Percentiles rank a stretch among this genome's conserved stretches.
Conservation (phyloP, 2,329 filamentous ascomycete species). For the Neonectria magnoliae region DNA sequence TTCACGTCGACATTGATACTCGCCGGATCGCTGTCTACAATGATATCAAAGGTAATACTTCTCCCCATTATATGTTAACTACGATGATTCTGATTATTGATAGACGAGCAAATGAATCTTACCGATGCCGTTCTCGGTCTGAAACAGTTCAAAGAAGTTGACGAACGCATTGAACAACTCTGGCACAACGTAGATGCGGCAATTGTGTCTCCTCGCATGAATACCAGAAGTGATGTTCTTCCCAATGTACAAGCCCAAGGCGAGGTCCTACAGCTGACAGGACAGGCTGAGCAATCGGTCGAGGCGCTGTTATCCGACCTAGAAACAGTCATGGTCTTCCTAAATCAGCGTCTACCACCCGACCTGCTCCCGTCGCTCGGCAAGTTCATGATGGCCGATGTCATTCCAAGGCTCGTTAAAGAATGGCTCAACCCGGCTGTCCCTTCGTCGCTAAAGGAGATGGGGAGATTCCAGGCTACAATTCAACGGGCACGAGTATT, state of each 20-base stretch:
- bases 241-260: constrained; percentile 54
- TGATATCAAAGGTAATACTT: constrained; percentile 59
- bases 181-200: constrained; percentile 71
- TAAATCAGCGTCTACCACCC: constrained; percentile 62
- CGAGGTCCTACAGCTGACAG: constrained; percentile 55
- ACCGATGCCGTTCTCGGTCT: constrained; percentile 65
- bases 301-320: constrained; percentile 65
- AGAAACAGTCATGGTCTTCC: constrained; percentile 60
- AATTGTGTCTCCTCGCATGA: constrained; percentile 69
- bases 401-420: constrained; percentile 75
- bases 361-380: constrained; percentile 71
- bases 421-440: constrained; percentile 81
- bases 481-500: constrained; percentile 74
- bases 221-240: constrained; percentile 46
- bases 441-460: constrained; percentile 76
- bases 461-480: constrained; percentile 76
- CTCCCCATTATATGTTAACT: not conserved
- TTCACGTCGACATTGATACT: constrained; percentile 68
- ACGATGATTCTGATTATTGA: constrained; percentile 28
- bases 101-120: constrained; percentile 63
- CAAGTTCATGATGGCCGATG: constrained; percentile 72
- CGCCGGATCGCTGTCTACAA: constrained; percentile 66
- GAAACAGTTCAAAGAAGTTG: constrained; percentile 68
- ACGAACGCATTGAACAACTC: constrained; percentile 67
- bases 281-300: constrained; percentile 56